Percentiles rank a stretch among this genome's conserved stretches.
Conservation (phyloP, 2,329 filamentous ascomycete species). For the Thyridium curvatum region DNA sequence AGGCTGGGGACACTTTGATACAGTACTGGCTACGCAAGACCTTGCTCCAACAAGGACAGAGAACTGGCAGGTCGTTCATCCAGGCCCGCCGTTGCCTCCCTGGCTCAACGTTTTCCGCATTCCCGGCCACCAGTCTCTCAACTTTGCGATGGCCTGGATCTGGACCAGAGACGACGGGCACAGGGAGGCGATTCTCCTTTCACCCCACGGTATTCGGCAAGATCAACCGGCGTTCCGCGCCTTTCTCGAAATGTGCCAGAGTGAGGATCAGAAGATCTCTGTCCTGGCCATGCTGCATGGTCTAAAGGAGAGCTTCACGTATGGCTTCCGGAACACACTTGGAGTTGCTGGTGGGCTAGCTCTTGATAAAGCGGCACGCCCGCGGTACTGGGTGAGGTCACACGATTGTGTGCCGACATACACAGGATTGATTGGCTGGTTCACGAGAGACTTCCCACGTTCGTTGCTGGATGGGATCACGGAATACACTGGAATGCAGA, state of each 20-base stretch:
- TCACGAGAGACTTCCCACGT: no score
- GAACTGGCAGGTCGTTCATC: neutral
- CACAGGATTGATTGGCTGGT: no score
- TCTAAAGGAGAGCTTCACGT: neutral
- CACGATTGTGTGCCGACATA: neutral
- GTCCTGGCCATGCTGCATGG: neutral
- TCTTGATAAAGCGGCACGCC: neutral
- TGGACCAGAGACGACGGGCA: neutral
- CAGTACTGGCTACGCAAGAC: neutral
- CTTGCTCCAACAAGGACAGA: neutral
- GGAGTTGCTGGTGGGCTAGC: neutral
- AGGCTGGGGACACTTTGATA: conserved; percentile 3
- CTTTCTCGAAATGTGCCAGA: neutral
- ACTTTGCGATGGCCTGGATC: neutral
- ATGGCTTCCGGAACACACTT: neutral
- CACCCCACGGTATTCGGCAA: neutral
- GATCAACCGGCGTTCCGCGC: neutral
- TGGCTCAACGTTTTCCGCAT: neutral
- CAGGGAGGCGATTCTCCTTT: neutral
- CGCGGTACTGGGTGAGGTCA: neutral
- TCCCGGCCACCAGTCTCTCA: neutral
- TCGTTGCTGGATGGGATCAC: no score
- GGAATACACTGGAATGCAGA: no score
- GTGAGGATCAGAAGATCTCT: neutral
- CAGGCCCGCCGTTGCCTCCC: neutral